Conservation (phyloP, 306 rosid genomes). For the Nissolia schottii region DNA sequence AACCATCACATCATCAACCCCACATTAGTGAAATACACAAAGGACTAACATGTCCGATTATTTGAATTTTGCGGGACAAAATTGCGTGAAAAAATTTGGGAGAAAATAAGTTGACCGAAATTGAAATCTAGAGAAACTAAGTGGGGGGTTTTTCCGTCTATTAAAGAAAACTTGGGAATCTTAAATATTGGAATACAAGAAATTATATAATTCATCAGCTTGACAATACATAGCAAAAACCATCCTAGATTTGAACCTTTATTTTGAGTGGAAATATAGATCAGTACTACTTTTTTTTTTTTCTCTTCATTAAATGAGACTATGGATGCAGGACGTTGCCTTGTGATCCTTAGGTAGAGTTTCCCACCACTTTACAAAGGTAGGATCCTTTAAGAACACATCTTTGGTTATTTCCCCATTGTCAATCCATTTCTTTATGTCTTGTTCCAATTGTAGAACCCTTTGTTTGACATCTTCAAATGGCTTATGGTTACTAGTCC, state of each 20-base stretch:
- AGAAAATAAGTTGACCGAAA: too few species aligned
- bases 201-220: neutral
- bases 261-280: neutral
- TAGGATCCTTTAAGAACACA: slow-evolving; percentile 43
- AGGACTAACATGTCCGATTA: too few species aligned
- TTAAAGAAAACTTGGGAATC: neutral
- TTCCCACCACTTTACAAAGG: slow-evolving; percentile 45
- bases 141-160: neutral
- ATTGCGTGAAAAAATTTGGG: too few species aligned
- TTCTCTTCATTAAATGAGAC: neutral
- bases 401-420: slow-evolving; percentile 15
- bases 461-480: neutral
- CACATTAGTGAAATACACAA: too few species aligned
- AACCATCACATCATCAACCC: too few species aligned
- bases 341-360: slow-evolving; percentile 34
- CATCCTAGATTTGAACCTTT: neutral
- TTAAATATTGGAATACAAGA: neutral
- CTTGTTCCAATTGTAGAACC: slow-evolving; percentile 23
- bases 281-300: neutral
- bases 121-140: too few species aligned
- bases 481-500: slow-evolving; percentile 7
- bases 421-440: slow-evolving; percentile 35
- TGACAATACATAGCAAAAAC: neutral
- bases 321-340: slow-evolving; percentile 13
- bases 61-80: too few species aligned